These are phyloP conservation scores for Epicoccum nigrum DNA, from an alignment of 2,329 filamentous ascomycete genomes.

Conservation along the genomic window DNA sequence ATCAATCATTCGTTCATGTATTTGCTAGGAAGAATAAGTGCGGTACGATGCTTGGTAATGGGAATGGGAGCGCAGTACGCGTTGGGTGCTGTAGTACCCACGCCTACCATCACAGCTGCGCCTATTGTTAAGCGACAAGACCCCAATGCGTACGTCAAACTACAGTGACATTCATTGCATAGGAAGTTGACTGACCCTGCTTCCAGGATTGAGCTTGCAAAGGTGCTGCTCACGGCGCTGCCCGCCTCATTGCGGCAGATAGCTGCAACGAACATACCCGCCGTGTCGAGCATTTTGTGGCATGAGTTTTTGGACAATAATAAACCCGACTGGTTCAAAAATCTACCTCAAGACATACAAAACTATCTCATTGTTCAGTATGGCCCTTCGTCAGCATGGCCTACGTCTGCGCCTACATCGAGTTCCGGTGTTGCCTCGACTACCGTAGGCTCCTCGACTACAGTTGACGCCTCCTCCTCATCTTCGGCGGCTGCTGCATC, in stretches of 20 bases:
- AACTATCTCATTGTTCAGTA: conserved; percentile 43
- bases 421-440: conserved; percentile 4
- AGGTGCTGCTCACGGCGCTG: conserved; percentile 44
- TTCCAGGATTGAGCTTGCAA: conserved; percentile 40
- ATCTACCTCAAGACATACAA: conserved; percentile 42
- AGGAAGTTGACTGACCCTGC: conserved; percentile 13
- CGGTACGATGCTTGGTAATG: conserved; percentile 18
- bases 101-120: conserved; percentile 38
- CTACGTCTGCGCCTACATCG: conserved; percentile 24
- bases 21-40: conserved; percentile 29
- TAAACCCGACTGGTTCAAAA: conserved; percentile 42
- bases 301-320: conserved; percentile 43
- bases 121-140: conserved; percentile 32
- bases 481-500: conserved; percentile 8
- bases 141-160: conserved; percentile 40
- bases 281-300: conserved; percentile 44
- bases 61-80: conserved; percentile 19
- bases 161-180: neutral
- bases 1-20: conserved; percentile 24
- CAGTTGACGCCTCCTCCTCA: neutral
- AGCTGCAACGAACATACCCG: conserved; percentile 45
- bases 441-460: conserved; percentile 7
- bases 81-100: conserved; percentile 19
- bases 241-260: conserved; percentile 43
- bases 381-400: conserved; percentile 39